Evolutionary conservation across 768 basidiomycete species (phyloP).

Genomic region (Crassisporium funariophilum): DNA sequence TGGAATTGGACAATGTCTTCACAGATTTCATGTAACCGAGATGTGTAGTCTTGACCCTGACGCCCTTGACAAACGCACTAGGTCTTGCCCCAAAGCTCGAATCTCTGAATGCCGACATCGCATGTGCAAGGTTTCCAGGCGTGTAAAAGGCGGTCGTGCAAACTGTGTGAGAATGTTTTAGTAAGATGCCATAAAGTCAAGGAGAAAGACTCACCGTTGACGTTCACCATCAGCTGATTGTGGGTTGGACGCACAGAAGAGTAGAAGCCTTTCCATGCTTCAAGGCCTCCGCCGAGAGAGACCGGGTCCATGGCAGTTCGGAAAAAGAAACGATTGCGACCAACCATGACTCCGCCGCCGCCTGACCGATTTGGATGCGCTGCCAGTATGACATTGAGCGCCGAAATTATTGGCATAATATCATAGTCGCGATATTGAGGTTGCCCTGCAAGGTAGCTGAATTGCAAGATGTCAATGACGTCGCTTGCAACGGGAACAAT

Average conservation of each 20-base stretch:
- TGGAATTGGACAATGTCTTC: slow-evolving; percentile 52
- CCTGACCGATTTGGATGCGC: slow-evolving; percentile 52
- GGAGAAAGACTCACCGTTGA: slow-evolving; percentile 55
- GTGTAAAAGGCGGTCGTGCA: slow-evolving; percentile 65
- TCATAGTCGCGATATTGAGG: slow-evolving; percentile 58
- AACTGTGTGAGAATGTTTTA: slow-evolving; percentile 29
- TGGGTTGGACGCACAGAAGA: slow-evolving; percentile 60
- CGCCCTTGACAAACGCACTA: slow-evolving; percentile 63
- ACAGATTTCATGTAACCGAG: slow-evolving; percentile 78
- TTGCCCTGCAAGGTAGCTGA: slow-evolving; percentile 59
- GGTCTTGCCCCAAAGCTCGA: slow-evolving; percentile 62
- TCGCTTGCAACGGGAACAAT: slow-evolving; percentile 34
- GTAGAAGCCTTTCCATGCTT: slow-evolving; percentile 61
- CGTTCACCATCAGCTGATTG: slow-evolving; percentile 63
- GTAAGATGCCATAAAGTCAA: slow-evolving; percentile 9
- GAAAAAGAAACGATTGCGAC: slow-evolving; percentile 71
- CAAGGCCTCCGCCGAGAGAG: slow-evolving; percentile 53
- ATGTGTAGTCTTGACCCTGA: slow-evolving; percentile 68
- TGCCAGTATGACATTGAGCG: slow-evolving; percentile 65
- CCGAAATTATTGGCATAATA: slow-evolving; percentile 58
- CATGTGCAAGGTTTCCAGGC: slow-evolving; percentile 64
- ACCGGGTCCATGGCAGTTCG: slow-evolving; percentile 48
- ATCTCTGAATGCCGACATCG: slow-evolving; percentile 54
- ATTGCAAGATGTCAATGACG: slow-evolving; percentile 27
- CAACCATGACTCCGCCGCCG: slow-evolving; percentile 66